These are phyloP conservation scores for Gastrodia elata DNA, from an alignment of 106 monocot genomes.

Conservation along the genomic window DNA sequence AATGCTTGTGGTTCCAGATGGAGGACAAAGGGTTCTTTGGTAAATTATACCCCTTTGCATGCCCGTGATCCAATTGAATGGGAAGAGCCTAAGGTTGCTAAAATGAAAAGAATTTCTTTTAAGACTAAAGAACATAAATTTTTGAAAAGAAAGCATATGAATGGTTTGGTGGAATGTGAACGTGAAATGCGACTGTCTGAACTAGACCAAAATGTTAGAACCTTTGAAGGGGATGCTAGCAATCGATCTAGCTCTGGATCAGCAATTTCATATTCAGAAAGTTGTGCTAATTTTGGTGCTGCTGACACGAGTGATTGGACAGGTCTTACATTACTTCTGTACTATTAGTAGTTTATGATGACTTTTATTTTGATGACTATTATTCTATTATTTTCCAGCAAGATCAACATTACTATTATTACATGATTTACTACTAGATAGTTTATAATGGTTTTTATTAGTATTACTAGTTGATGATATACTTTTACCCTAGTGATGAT, in stretches of 20 bases:
- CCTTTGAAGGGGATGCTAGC: conserved; percentile 49
- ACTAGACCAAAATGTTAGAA: conserved; percentile 41
- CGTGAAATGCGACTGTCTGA: conserved; percentile 35
- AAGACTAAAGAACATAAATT: conserved; percentile 40
- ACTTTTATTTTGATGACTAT: neutral
- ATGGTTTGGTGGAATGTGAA: conserved; percentile 17
- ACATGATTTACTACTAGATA: too few species aligned
- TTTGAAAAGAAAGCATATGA: conserved; percentile 40
- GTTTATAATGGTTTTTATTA: too few species aligned
- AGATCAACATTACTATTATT: too few species aligned
- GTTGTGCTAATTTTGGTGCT: conserved; percentile 56
- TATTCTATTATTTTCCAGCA: neutral
- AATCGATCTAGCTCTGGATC: conserved; percentile 81
- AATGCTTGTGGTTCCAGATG: conserved; percentile 99
- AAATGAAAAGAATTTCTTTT: conserved; percentile 30
- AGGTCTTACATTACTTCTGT: conserved; percentile 20
- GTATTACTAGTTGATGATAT: too few species aligned
- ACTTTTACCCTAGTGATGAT: too few species aligned
- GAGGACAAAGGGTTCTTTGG: conserved; percentile 93
- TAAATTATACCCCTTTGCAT: conserved; percentile 91
- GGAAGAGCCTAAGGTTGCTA: conserved; percentile 38
- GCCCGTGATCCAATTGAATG: conserved; percentile 55
- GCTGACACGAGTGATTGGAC: conserved; percentile 45
- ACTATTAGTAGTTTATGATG: neutral
- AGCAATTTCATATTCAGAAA: conserved; percentile 70